phyloP scores from a whole-genome alignment of 2,329 filamentous ascomycete species.

The Septoria linicola region DNA sequence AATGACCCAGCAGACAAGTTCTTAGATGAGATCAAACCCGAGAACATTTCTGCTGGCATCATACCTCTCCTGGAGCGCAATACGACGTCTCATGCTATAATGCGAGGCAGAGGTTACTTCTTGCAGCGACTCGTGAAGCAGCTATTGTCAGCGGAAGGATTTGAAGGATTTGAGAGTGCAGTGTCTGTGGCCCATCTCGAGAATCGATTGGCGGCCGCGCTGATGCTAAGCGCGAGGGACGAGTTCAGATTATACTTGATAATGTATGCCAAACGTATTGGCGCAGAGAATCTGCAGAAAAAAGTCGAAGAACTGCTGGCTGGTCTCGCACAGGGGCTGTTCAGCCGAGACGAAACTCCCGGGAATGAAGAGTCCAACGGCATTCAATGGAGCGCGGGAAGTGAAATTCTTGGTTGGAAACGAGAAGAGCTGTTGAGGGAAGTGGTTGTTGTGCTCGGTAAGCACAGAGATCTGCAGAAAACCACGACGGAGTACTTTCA shows the following conservation, averaged over 20 bases:
- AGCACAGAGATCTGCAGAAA: slow-evolving; percentile 91
- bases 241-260: slow-evolving; percentile 94
- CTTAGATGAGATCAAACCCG: slow-evolving; percentile 52
- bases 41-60: slow-evolving; percentile 79
- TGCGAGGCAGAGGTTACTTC: slow-evolving; percentile 88
- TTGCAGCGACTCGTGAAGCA: slow-evolving; percentile 89
- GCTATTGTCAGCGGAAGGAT: slow-evolving; percentile 82
- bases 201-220: slow-evolving; percentile 85
- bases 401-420: slow-evolving; percentile 86
- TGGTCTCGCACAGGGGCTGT: slow-evolving; percentile 71
- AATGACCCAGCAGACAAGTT: slow-evolving; percentile 43
- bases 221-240: slow-evolving; percentile 80
- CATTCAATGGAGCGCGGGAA: slow-evolving; percentile 65
- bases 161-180: slow-evolving; percentile 84
- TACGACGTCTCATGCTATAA: slow-evolving; percentile 86
- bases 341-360: slow-evolving; percentile 55
- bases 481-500: slow-evolving; percentile 70
- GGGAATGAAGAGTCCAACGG: slow-evolving; percentile 48
- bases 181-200: slow-evolving; percentile 94
- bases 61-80: slow-evolving; percentile 91
- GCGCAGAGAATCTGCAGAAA: slow-evolving; percentile 77
- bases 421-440: slow-evolving; percentile 83
- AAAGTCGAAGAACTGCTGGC: slow-evolving; percentile 94
- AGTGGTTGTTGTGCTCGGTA: slow-evolving; percentile 92
- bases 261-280: slow-evolving; percentile 96